Conservation (phyloP, 2,329 filamentous ascomycete genomes). For the Emmonsiellopsis sp. region DNA sequence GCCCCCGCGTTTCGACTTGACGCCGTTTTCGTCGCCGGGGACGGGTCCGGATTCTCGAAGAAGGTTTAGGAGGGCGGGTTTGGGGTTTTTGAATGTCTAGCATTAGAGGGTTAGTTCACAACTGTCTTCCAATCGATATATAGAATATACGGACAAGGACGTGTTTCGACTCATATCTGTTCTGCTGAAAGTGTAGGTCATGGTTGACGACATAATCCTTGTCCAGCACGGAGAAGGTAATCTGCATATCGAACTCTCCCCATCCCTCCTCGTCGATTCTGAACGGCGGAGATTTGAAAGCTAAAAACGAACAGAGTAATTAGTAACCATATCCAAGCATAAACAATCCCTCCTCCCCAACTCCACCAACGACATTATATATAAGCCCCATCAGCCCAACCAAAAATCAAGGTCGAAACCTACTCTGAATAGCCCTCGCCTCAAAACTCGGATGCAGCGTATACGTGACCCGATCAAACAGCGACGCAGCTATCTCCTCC, state of each 20-base stretch:
- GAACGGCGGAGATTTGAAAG: constrained; percentile 78
- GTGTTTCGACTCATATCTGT: constrained; percentile 76
- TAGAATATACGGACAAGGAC: constrained; percentile 48
- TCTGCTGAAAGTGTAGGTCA: constrained; percentile 82
- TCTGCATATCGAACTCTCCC: constrained; percentile 96
- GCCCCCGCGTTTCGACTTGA: constrained; percentile 53
- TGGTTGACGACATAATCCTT: constrained; percentile 79
- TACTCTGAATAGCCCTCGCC: constrained; percentile 71
- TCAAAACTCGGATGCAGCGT: constrained; percentile 91
- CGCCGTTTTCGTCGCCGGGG: constrained; percentile 60
- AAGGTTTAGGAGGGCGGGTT: constrained; percentile 67
- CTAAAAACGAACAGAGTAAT: constrained; percentile 34
- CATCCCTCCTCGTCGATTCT: constrained; percentile 88
- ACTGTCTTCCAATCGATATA: background rate
- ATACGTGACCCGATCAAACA: constrained; percentile 90
- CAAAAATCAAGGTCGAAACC: constrained; percentile 26
- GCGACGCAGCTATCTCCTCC: constrained; percentile 69
- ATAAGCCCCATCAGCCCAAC: background rate
- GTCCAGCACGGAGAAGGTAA: constrained; percentile 72
- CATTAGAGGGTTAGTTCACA: background rate
- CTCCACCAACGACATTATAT: too few species aligned
- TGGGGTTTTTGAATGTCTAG: constrained; percentile 83
- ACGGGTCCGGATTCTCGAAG: constrained; percentile 79
- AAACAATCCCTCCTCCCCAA: too few species aligned
- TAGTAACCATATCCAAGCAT: background rate